phyloP scores from a whole-genome alignment of 208 protist species.

The Leishmania gerbilli region DNA sequence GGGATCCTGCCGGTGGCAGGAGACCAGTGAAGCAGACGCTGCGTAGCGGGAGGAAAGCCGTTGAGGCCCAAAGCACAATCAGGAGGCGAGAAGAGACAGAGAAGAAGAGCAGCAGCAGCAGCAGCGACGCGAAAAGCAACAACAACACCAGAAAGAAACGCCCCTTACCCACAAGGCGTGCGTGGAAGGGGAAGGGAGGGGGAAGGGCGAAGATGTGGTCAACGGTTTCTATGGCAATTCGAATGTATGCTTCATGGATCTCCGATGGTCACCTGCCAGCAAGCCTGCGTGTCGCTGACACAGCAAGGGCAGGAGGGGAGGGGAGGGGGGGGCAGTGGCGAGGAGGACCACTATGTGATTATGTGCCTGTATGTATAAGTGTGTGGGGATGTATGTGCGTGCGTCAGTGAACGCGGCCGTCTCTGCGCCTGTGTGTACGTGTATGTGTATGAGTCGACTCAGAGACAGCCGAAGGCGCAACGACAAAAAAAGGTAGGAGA shows the following conservation, averaged over 20 bases:
- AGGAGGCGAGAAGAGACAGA: neutral
- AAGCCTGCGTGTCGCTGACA: no score
- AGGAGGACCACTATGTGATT: neutral
- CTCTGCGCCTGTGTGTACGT: neutral
- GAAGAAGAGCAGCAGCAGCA: neutral
- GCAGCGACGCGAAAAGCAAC: neutral
- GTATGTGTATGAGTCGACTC: neutral
- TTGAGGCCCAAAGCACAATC: neutral
- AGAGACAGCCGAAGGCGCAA: neutral
- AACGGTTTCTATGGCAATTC: neutral
- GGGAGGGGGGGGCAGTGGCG: neutral
- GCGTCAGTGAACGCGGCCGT: neutral
- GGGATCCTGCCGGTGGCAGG: no score
- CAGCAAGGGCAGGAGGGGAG: no score
- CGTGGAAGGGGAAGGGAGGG: neutral
- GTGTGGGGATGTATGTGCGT: conserved; percentile 7
- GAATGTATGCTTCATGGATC: neutral
- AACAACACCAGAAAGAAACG: no score
- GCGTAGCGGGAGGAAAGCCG: neutral
- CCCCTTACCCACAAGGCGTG: neutral
- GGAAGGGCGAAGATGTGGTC: neutral
- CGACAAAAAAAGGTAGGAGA: neutral
- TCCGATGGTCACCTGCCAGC: neutral
- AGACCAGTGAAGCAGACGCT: neutral
- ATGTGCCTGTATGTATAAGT: neutral